Base-by-base conservation (phyloP, 768 basidiomycete genomes). In the Tylopilus felleus region DNA sequence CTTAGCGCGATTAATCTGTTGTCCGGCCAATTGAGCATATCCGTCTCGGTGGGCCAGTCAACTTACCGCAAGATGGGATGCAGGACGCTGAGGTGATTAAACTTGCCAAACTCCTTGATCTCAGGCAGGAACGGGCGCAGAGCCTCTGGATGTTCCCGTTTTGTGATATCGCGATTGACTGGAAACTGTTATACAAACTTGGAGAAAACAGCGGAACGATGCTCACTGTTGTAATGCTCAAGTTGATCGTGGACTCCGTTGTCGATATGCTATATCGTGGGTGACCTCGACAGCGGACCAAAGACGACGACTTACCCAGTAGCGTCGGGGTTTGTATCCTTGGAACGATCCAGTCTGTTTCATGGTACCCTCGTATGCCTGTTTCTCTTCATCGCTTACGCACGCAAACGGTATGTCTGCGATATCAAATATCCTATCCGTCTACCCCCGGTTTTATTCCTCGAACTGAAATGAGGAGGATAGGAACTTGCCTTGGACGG, bases 181-280 rank as follows among this genome's bases (percentile, higher is more conserved):
- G 42, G 1, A 9, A n/a, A 16, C 29, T 8, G 35, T 4, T 46
- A 12, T 50, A 21, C 8, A 21, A 48, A 27, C 17, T 3, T 8
- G 10, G 14, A 27, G 28, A 12, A 23, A 8, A 43, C 13, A 12
- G n/a, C 16, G 27, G 22, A 4, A 17, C 13, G 16, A 38, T 5
- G 58, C 78, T 52, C 53, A 86, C 85, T 74, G 57, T 81, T 83
- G 60, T 87, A 86, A 47, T 79, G 73, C 60, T 87, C 85, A 17
- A 85, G 59, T 58, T 85, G 82, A 61, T 88, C 86, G 17, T 68
- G 75, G 23, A 87, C 79, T 7, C 85, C 85, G 12, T 76, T 77
- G 38, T 80, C 81, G 42, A 86, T 79, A 46, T 82, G 80, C 85
- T 87, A 49, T 8, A 17, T 22, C 7, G 36, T 45, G 25, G n/a